These are phyloP conservation scores for Fusarium robinianum DNA, from an alignment of 2,329 filamentous ascomycete genomes.

Conservation along the genomic window DNA sequence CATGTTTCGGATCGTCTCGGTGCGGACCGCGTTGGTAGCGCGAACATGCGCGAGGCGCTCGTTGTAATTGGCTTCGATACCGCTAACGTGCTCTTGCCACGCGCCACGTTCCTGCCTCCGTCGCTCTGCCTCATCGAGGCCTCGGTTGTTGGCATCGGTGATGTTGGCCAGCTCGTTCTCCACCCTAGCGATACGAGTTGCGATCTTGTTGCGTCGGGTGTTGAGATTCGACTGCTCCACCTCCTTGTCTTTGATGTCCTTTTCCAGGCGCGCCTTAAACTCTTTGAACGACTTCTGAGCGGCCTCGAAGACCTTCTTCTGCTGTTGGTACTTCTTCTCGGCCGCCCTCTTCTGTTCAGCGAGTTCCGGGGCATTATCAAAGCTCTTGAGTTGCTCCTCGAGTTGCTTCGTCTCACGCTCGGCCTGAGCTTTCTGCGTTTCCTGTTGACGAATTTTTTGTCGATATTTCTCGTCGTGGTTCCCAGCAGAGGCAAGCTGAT, in stretches of 20 bases:
- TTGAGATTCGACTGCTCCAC: conserved; percentile 66
- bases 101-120: conserved; percentile 55
- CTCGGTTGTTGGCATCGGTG: conserved; percentile 68
- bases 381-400: conserved; percentile 62
- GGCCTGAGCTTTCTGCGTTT: conserved; percentile 71
- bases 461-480: conserved; percentile 76
- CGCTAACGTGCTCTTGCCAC: conserved; percentile 52
- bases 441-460: conserved; percentile 76
- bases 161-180: conserved; percentile 74
- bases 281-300: conserved; percentile 58
- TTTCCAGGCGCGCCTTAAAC: conserved; percentile 65
- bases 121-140: conserved; percentile 66
- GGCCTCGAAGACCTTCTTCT: conserved; percentile 64
- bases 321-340: conserved; percentile 56
- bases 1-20: conserved; percentile 39
- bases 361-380: conserved; percentile 68
- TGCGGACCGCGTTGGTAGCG: conserved; percentile 36
- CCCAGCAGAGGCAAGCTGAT: conserved; percentile 69
- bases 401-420: conserved; percentile 61
- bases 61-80: conserved; percentile 52
- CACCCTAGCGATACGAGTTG: conserved; percentile 71
- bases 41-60: conserved; percentile 49
- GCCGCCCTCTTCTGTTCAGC: conserved; percentile 58
- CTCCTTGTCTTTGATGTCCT: conserved; percentile 64
- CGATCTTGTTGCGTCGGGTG: conserved; percentile 74